A percentile compares a stretch with the other conserved stretches of the same genome.
Evolutionary conservation across 345 rosid genomes (phyloP).

Genomic region (Eucalyptus pumila): DNA sequence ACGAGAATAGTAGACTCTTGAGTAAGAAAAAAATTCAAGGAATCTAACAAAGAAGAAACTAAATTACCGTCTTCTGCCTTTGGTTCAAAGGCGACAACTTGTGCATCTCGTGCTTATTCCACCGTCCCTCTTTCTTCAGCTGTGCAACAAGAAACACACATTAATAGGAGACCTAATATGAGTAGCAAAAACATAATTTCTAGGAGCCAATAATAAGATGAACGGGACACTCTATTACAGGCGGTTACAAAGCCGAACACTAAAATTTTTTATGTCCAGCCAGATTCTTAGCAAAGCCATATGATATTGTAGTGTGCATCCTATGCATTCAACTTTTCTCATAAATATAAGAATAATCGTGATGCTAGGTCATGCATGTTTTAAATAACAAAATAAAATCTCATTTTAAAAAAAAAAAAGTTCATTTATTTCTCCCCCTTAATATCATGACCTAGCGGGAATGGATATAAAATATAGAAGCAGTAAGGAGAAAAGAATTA

Average conservation of each 20-base stretch:
- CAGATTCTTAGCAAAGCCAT: not conserved
- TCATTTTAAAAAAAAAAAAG: not conserved
- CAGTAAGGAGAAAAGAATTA: not conserved
- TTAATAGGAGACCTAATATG: not conserved
- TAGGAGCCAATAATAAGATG: not conserved
- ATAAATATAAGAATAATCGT: not conserved
- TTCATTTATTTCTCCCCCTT: not conserved
- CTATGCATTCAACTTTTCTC: not conserved
- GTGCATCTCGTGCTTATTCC: constrained; percentile 95
- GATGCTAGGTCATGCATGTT: not conserved
- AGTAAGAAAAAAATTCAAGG: no score
- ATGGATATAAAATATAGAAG: not conserved
- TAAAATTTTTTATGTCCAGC: not conserved
- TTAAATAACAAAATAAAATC: not conserved
- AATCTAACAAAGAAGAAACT: no score
- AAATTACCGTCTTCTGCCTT: constrained; percentile 42
- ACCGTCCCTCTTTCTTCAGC: constrained; percentile 96
- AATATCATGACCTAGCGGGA: not conserved
- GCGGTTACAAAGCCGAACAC: not conserved
- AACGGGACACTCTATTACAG: not conserved
- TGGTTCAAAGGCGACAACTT: constrained; percentile 88
- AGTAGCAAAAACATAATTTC: not conserved
- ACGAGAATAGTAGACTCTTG: no score
- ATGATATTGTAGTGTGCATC: not conserved
- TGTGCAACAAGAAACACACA: not conserved